These are phyloP conservation scores for Clonostachys rosea DNA, from an alignment of 2,329 filamentous ascomycete genomes.

Conservation along the genomic window DNA sequence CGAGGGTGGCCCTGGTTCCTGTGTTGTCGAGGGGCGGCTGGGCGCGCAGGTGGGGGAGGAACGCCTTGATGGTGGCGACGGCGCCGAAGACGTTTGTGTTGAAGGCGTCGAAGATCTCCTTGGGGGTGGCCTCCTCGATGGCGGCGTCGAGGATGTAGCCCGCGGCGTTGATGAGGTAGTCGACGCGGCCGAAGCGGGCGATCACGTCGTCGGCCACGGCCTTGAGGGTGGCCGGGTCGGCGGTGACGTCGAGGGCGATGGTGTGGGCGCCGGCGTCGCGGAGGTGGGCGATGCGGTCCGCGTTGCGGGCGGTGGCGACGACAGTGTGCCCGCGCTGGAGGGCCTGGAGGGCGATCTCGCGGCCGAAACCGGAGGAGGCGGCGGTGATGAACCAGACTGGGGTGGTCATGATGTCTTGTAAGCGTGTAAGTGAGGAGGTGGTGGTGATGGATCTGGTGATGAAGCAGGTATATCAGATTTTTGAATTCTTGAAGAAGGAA, in stretches of 20 bases:
- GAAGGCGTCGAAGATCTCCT: constrained; percentile 32
- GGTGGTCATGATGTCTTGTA: constrained; percentile 1
- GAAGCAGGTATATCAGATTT: too few species aligned
- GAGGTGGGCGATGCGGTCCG: constrained; percentile 32
- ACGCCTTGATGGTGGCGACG: constrained; percentile 40
- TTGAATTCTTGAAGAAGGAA: too few species aligned
- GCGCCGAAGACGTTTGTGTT: constrained; percentile 50
- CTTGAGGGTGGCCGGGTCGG: constrained; percentile 25
- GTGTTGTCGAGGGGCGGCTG: constrained; percentile 13
- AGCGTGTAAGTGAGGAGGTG: neutral
- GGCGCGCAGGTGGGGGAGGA: constrained; percentile 39
- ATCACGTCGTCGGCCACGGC: constrained; percentile 23
- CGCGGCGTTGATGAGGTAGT: constrained; percentile 42
- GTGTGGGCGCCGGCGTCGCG: constrained; percentile 33
- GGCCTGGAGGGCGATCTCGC: constrained; percentile 33
- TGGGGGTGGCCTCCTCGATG: constrained; percentile 29
- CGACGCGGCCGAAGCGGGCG: constrained; percentile 28
- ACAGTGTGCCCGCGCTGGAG: constrained; percentile 41
- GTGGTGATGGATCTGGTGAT: too few species aligned
- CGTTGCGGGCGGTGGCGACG: constrained; percentile 41
- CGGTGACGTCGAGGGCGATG: constrained; percentile 41
- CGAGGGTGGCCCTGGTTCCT: constrained; percentile 20
- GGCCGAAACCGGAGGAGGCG: constrained; percentile 45
- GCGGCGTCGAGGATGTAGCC: constrained; percentile 37
- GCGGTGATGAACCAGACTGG: constrained; percentile 50